phyloP scores from a whole-genome alignment of 2,329 filamentous ascomycete species.

The Sporothrix variecibatus region DNA sequence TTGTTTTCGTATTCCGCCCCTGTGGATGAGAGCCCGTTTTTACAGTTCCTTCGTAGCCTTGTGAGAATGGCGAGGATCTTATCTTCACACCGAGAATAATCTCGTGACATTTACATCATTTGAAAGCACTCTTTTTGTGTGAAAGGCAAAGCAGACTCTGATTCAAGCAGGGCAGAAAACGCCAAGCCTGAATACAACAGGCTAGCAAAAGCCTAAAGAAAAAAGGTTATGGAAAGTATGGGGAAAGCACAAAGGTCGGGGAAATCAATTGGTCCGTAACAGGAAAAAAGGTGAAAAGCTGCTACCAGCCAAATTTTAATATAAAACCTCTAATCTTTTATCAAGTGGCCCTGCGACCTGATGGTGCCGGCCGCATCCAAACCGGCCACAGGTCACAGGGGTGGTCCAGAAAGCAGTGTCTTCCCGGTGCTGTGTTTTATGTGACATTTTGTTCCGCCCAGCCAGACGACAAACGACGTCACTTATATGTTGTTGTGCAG shows the following conservation, averaged over 20 bases:
- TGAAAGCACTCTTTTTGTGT: neutral
- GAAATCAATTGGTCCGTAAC: constrained; percentile 19
- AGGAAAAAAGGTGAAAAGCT: constrained; percentile 1
- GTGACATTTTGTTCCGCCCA: neutral
- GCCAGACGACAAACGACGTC: constrained; percentile 8
- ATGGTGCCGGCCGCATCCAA: neutral
- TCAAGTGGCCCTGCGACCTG: neutral
- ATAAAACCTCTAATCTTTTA: constrained; percentile 7
- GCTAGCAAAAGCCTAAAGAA: neutral
- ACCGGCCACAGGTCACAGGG: neutral
- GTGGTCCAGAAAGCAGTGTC: neutral
- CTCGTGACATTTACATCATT: neutral
- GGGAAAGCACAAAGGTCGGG: constrained; percentile 18
- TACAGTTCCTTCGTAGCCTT: constrained; percentile 1
- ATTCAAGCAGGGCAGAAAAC: neutral
- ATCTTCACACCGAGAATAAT: neutral
- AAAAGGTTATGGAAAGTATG: constrained; percentile 16
- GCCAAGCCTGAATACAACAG: neutral
- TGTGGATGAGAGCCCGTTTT: neutral
- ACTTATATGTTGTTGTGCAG: neutral
- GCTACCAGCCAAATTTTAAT: constrained; percentile 10
- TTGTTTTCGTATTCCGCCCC: neutral
- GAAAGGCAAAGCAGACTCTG: neutral
- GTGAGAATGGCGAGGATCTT: neutral
- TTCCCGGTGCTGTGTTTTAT: neutral